A percentile compares a stretch with the other conserved stretches of the same genome.
Evolutionary conservation across 2,329 filamentous ascomycete genomes (phyloP).

Genomic region (Lachnellula occidentalis): DNA sequence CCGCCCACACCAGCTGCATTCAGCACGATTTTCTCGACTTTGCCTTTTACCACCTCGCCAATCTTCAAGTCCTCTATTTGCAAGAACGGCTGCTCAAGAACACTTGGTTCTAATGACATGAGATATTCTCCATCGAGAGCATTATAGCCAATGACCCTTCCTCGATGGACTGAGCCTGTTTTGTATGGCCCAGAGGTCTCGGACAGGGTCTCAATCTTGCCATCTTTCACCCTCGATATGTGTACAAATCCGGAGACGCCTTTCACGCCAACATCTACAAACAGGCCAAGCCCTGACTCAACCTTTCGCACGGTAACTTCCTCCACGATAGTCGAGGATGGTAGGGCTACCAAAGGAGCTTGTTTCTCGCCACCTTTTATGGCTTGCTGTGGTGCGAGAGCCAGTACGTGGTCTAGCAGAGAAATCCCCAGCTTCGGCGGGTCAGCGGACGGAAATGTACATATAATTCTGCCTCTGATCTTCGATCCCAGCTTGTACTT

Average conservation of each 20-base stretch:
- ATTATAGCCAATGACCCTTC: slow-evolving; percentile 81
- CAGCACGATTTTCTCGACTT: slow-evolving; percentile 78
- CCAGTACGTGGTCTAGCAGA: slow-evolving; percentile 74
- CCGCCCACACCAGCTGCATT: slow-evolving; percentile 74
- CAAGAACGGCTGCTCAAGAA: slow-evolving; percentile 84
- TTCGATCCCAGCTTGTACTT: slow-evolving; percentile 81
- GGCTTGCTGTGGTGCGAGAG: slow-evolving; percentile 44
- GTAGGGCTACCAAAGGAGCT: slow-evolving; percentile 53
- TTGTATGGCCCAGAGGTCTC: slow-evolving; percentile 73
- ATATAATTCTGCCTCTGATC: slow-evolving; percentile 80
- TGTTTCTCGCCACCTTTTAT: slow-evolving; percentile 40
- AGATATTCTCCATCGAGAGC: slow-evolving; percentile 80
- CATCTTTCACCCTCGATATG: slow-evolving; percentile 86
- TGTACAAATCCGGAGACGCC: slow-evolving; percentile 83
- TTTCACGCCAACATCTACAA: slow-evolving; percentile 63
- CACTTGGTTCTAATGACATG: slow-evolving; percentile 73
- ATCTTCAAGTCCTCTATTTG: slow-evolving; percentile 85
- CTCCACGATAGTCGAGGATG: slow-evolving; percentile 70
- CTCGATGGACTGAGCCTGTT: slow-evolving; percentile 70
- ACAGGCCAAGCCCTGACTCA: slow-evolving; percentile 74
- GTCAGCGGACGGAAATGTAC: slow-evolving; percentile 74
- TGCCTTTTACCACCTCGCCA: slow-evolving; percentile 74
- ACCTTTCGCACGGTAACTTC: slow-evolving; percentile 76
- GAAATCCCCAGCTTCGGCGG: slow-evolving; percentile 83
- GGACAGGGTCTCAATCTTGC: slow-evolving; percentile 78